Evolutionary conservation across 148 eudicot genomes (phyloP), one percentile per base, ranked within the genome.

Genomic region (Rhododendron vialii): DNA sequence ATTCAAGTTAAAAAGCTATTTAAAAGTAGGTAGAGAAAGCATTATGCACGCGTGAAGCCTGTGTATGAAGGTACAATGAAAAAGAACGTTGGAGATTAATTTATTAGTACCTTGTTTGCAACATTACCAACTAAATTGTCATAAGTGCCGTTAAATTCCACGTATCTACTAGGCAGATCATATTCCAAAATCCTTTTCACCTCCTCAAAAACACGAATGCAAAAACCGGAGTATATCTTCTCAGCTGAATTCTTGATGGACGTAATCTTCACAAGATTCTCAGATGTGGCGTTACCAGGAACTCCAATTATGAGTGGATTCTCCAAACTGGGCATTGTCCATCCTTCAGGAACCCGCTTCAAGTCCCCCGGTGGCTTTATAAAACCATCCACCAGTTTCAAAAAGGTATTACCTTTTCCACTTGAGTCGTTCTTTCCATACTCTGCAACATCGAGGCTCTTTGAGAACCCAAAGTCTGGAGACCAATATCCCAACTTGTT

Each of bases 241-340:
- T 26, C 61, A 17, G 35, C 2, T 17, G 73, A 3, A 2, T n/a
- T 28, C 51, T 43, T 20, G 47, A 4, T 17, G 1, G 26, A 13
- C 1, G 20, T n/a, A 11, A 53, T 47, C 45, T 80, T 73, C 47
- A 86, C 80, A 81, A 86, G 73, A 22, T 48, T 36, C 1, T 33
- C 15, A 20, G 36, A 86, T 50, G 33, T 0, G 59, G 87, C 1
- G 0, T 5, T 69, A 5, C 35, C 28, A 1, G 84, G 79, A 48
- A 86, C 84, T 43, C 67, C 87, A 24, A 86, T 81, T 43, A 12
- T 48, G 53, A 85, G 36, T 11, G 33, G 79, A 48, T 81, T 69
- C 67, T 78, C 28, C 11, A 5, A 24, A 4, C 63, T 80, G 1
- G 84, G 76, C 53, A n/a, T 82, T 63, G 76, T 48, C 84, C 84